A percentile compares a stretch with the other conserved stretches of the same genome.
Evolutionary conservation across 371 early-diverging fungal genomes (phyloP).

Genomic region (Chytridium lagenaria): DNA sequence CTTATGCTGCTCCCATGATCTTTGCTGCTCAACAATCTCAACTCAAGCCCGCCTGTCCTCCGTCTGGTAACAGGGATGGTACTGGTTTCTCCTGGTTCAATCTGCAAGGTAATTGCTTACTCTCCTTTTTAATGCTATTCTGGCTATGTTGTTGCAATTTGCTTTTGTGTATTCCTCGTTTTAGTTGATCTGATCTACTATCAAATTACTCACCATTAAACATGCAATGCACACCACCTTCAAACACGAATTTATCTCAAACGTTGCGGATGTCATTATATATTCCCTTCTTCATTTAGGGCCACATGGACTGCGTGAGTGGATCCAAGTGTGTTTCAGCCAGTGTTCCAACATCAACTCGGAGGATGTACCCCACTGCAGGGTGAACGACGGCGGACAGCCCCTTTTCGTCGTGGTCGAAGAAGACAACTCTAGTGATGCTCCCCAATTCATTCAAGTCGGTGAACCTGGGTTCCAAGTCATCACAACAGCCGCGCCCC

Average conservation of each 20-base stretch:
- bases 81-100: not conserved
- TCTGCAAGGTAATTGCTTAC: not conserved
- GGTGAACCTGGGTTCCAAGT: not conserved
- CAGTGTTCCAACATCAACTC: not conserved
- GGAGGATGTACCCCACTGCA: not conserved
- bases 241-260: no score
- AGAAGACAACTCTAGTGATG: not conserved
- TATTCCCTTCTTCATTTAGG: not conserved
- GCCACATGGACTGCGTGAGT: not conserved
- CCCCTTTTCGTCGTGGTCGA: not conserved
- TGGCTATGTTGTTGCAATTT: not conserved
- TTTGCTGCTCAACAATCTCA: not conserved
- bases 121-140: not conserved
- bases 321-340: not conserved
- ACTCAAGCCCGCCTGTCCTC: not conserved
- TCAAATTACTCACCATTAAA: no score
- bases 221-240: no score
- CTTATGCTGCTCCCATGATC: not conserved
- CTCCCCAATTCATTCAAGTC: not conserved
- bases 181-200: no score
- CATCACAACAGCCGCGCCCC: not conserved
- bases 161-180: not conserved
- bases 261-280: not conserved
- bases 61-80: not conserved
- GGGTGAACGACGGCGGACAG: not conserved